These are phyloP conservation scores for Penicillium maclennaniae DNA, from an alignment of 495 filamentous ascomycete genomes.

Conservation along the genomic window DNA sequence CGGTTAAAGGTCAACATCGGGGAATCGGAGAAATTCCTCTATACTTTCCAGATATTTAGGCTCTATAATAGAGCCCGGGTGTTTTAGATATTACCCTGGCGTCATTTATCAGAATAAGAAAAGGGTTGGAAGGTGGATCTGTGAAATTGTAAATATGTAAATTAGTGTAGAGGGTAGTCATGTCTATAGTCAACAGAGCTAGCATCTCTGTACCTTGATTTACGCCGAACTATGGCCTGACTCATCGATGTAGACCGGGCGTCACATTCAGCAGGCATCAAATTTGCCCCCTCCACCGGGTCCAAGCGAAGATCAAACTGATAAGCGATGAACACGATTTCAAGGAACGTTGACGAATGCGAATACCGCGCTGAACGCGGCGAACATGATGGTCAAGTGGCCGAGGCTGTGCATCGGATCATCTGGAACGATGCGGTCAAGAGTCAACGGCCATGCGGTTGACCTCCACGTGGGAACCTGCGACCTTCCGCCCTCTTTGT, in stretches of 20 bases:
- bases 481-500: slow-evolving; percentile 4
- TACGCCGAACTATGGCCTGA: not conserved
- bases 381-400: slow-evolving; percentile 1
- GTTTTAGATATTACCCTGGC: too few species aligned
- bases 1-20: not conserved
- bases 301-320: not conserved
- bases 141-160: too few species aligned
- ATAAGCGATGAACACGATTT: not conserved
- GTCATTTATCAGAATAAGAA: too few species aligned
- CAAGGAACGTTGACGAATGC: not conserved
- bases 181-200: not conserved
- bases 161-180: not conserved
- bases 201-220: not conserved
- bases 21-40: not conserved
- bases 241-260: not conserved
- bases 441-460: slow-evolving; percentile 6
- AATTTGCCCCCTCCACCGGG: not conserved
- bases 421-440: slow-evolving; percentile 12
- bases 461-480: slow-evolving; percentile 18
- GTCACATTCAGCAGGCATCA: not conserved
- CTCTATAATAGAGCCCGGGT: not conserved
- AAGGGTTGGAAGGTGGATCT: not conserved
- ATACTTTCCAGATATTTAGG: not conserved
- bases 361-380: slow-evolving; percentile 11
- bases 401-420: slow-evolving; percentile 3